Base-by-base conservation (phyloP, 2,329 filamentous ascomycete genomes). In the Biscogniauxia marginata region DNA sequence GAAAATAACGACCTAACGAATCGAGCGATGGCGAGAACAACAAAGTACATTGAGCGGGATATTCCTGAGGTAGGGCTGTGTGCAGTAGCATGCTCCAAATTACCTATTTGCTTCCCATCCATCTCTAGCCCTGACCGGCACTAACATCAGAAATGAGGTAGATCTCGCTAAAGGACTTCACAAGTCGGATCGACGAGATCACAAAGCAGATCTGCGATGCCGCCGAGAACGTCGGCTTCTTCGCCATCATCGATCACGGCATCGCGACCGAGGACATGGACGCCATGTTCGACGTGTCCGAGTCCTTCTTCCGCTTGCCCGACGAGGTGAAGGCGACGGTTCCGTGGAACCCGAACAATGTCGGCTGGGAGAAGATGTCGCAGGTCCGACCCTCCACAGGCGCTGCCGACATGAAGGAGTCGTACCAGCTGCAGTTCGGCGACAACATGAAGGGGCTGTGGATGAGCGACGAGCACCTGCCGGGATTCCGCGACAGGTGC, bases 351-450 rank as follows among this genome's bases (percentile, higher is more conserved):
- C 72, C 71, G 9, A 74, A 78, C 56, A 86, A 87, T 60, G 79
- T 80, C 1, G 84, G 84, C 7, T 86, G 84, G 83, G 84, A 86
- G 72, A 82, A 82, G 67, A 78, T 76, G 58, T 74, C 78, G 7
- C 84, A 86, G 63, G 71, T 86, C 46, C 77, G 84, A 11, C 83
- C 83, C 0, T 84, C 80, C 3, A 87, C 84, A 0, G 84, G 84
- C 9, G 73, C 74, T 1, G 75, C 80, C 1, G 84, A 87, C 67
- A 77, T 75, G 50, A 87, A 86, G 63, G 84, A 87, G 68, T 83
- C 79, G 9, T 84, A 86, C 65, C 84, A 86, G 67, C 73, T 87
- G 68, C 84, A 87, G 64, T 85, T 84, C 59, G 82, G 84, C n/a
- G 72, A 73, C 50, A 77, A 76, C 55, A 81, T 83, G 77, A 67